phyloP scores from a whole-genome alignment of 1,284 basidiomycete species.

The Vanrija sp. region DNA sequence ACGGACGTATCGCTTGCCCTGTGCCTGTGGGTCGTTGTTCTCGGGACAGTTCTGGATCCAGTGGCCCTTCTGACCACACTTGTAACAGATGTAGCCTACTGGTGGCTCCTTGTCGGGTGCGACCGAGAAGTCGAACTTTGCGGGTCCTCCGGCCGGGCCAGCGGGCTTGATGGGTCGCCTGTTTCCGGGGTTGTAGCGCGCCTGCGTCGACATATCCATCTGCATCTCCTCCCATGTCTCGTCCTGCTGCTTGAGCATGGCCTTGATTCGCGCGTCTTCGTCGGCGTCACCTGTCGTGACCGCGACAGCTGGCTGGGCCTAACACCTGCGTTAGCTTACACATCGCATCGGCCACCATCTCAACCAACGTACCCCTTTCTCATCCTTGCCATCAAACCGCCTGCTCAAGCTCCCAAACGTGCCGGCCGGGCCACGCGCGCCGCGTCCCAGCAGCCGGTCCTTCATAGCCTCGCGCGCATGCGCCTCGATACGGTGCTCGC shows the following conservation, averaged over 20 bases:
- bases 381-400: conserved; percentile 83
- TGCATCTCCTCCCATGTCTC: conserved; percentile 48
- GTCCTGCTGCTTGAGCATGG: conserved; percentile 44
- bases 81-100: conserved; percentile 96
- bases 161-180: conserved; percentile 21
- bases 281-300: conserved; percentile 45
- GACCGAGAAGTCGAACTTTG: conserved; percentile 40
- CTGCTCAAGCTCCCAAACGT: conserved; percentile 63
- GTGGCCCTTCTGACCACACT: conserved; percentile 97
- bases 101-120: conserved; percentile 58
- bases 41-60: conserved; percentile 99
- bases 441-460: conserved; percentile 34
- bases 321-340: background rate
- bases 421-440: conserved; percentile 27
- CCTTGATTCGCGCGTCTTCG: conserved; percentile 46
- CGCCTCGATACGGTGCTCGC: conserved; percentile 46
- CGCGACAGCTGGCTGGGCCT: conserved; percentile 20
- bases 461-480: conserved; percentile 43
- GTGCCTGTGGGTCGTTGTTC: conserved; percentile 90
- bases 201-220: conserved; percentile 39
- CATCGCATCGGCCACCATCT: background rate
- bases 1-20: conserved; percentile 93
- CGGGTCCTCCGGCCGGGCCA: conserved; percentile 52
- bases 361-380: conserved; percentile 19
- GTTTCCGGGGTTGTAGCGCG: conserved; percentile 12